phyloP scores from a whole-genome alignment of 306 rosid species.

The Fagus crenata region DNA sequence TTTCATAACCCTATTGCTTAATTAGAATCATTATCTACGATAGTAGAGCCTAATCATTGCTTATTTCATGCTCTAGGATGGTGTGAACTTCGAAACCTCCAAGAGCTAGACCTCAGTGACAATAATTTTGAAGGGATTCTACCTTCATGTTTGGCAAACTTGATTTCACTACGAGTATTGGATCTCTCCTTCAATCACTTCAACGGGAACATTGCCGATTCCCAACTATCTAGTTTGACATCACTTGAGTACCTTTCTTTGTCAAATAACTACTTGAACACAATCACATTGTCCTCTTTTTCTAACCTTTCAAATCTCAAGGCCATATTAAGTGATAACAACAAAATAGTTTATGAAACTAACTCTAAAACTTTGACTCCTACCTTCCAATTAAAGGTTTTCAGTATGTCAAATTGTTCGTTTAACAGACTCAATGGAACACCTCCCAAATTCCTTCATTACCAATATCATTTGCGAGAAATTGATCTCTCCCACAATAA shows the following conservation, averaged over 20 bases:
- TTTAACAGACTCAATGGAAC: neutral
- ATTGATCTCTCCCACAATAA: conserved; percentile 1
- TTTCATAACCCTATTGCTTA: no score
- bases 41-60: no score
- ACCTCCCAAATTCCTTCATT: neutral
- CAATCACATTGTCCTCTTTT: neutral
- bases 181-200: neutral
- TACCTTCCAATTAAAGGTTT: neutral
- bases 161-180: neutral
- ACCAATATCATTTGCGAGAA: neutral
- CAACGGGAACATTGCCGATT: neutral
- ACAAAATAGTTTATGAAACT: neutral
- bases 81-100: neutral
- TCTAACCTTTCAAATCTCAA: neutral
- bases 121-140: neutral
- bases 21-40: no score
- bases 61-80: neutral
- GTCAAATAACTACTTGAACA: neutral
- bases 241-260: neutral
- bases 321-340: neutral
- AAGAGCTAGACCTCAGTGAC: neutral
- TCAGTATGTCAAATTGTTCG: neutral
- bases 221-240: neutral
- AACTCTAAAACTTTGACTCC: neutral
- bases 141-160: neutral